Conservation (phyloP, 2,329 filamentous ascomycete genomes). For the Paecilomyces fulvus region DNA sequence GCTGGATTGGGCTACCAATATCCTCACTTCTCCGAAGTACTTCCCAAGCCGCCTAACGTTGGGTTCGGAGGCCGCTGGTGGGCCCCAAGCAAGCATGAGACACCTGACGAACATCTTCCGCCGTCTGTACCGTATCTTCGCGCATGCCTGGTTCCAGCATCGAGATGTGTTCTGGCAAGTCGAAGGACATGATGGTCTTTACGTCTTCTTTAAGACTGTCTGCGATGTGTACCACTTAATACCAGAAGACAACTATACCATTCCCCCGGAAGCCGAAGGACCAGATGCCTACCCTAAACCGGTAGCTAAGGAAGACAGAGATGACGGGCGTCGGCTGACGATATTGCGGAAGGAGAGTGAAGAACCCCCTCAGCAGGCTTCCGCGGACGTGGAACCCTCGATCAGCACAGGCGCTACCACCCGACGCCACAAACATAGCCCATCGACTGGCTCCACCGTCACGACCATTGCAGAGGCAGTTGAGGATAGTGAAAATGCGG, state of each 20-base stretch:
- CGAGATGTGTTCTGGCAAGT: constrained; percentile 91
- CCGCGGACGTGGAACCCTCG: constrained; percentile 31
- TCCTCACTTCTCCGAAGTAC: constrained; percentile 87
- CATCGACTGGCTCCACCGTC: constrained; percentile 69
- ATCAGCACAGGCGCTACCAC: constrained; percentile 60
- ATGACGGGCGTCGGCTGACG: constrained; percentile 24
- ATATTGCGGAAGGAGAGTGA: constrained; percentile 28
- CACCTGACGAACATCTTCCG: constrained; percentile 94
- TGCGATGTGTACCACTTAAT: constrained; percentile 87
- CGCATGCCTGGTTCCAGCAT: constrained; percentile 98
- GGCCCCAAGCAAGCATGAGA: constrained; percentile 37
- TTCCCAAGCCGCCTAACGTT: constrained; percentile 77
- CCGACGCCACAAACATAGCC: constrained; percentile 73
- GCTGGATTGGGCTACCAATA: constrained; percentile 92
- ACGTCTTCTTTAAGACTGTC: constrained; percentile 94
- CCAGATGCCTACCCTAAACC: constrained; percentile 44
- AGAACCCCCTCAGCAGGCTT: constrained; percentile 2
- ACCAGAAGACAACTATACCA: constrained; percentile 89
- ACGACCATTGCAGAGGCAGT: constrained; percentile 75
- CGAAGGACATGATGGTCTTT: constrained; percentile 82
- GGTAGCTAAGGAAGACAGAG: constrained; percentile 13
- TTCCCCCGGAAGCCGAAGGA: constrained; percentile 87
- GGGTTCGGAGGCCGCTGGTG: constrained; percentile 38
- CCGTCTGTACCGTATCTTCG: constrained; percentile 90
- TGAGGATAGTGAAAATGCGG: constrained; percentile 54